phyloP scores from a whole-genome alignment of 768 basidiomycete species.

The Mycena pura region DNA sequence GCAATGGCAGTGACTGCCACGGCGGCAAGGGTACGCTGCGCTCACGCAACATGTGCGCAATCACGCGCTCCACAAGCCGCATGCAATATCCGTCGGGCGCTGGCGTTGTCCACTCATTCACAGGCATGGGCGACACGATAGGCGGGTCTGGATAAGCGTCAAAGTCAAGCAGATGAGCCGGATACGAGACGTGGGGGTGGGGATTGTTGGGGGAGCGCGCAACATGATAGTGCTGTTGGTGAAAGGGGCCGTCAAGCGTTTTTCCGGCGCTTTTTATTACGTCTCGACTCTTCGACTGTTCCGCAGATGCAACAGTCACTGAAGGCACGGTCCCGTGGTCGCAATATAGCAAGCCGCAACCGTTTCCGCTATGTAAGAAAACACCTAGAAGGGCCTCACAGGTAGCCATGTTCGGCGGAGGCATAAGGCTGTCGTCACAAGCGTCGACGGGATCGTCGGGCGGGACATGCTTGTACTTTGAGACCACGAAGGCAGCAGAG shows the following conservation, averaged over 20 bases:
- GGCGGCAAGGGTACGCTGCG: slow-evolving; percentile 14
- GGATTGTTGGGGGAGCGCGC: slow-evolving; percentile 18
- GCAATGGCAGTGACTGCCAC: not conserved
- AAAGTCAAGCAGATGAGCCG: slow-evolving; percentile 18
- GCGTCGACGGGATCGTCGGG: slow-evolving; percentile 10
- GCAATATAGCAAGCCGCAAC: not conserved
- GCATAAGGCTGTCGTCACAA: slow-evolving; percentile 13
- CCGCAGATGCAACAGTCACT: not conserved
- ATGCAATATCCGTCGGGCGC: no score
- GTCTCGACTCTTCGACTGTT: not conserved
- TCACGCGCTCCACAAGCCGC: not conserved
- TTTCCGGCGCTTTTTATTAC: not conserved
- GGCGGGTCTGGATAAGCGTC: slow-evolving; percentile 1
- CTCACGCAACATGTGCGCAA: slow-evolving; percentile 15
- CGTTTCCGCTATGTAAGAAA: not conserved
- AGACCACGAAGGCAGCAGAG: not conserved
- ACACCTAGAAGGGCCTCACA: slow-evolving; percentile 6
- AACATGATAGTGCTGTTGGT: slow-evolving; percentile 11
- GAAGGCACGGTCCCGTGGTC: not conserved
- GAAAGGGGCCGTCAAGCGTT: not conserved
- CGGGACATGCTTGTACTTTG: not conserved
- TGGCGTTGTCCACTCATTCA: no score
- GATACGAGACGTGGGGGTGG: not conserved
- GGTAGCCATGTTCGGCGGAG: slow-evolving; percentile 11
- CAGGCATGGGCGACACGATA: no score